These are phyloP conservation scores for Aspergillus flavus DNA, from an alignment of 2,329 filamentous ascomycete species.

Conservation along the genomic window DNA sequence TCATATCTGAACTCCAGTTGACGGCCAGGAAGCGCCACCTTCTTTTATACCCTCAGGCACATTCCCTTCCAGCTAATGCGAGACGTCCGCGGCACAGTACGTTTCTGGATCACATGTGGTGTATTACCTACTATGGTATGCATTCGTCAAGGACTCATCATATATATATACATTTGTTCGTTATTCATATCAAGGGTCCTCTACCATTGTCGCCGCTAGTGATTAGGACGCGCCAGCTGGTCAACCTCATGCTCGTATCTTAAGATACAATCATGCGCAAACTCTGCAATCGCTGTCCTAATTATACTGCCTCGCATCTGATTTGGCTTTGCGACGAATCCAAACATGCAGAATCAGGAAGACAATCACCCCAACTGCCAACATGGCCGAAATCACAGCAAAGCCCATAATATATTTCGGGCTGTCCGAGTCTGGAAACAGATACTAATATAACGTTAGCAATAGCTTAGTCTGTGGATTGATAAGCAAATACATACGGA, in stretches of 20 bases:
- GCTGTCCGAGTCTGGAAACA: conserved; percentile 53
- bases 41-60: neutral
- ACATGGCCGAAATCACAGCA: conserved; percentile 39
- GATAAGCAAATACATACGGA: conserved; percentile 8
- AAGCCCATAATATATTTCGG: conserved; percentile 55
- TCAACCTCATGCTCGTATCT: neutral
- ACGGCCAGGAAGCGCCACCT: neutral
- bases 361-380: conserved; percentile 32
- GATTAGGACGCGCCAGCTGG: neutral
- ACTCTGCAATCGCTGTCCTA: neutral
- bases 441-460: conserved; percentile 29
- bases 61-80: neutral
- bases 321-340: conserved; percentile 19
- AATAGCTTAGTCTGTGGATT: neutral
- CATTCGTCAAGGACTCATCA: neutral
- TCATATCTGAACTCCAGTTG: neutral
- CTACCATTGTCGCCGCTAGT: neutral
- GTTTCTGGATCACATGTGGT: neutral
- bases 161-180: neutral
- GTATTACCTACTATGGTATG: neutral
- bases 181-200: neutral
- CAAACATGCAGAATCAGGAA: conserved; percentile 31
- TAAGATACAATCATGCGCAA: neutral
- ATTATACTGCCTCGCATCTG: neutral
- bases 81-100: neutral